Evolutionary conservation across 2,329 filamentous ascomycete genomes (phyloP).

Genomic region (Arachnopeziza araneosa): DNA sequence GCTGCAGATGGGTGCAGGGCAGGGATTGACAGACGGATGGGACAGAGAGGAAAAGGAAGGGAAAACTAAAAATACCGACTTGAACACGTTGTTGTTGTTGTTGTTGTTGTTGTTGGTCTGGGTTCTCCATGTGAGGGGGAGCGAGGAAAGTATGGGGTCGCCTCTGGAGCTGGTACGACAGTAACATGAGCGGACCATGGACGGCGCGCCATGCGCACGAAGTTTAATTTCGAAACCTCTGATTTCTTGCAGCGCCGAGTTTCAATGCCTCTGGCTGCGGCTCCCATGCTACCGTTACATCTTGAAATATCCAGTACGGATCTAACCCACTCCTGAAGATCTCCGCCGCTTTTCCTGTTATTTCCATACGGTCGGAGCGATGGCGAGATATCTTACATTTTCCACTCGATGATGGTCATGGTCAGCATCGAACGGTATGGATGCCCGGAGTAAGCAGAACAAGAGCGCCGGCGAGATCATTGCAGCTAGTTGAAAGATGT

Average conservation of each 20-base stretch:
- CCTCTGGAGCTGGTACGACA: neutral
- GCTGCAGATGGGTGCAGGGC: neutral
- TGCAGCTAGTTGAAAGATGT: neutral
- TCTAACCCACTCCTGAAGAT: neutral
- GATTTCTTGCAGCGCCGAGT: neutral
- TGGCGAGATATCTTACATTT: too few species aligned
- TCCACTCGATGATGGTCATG: too few species aligned
- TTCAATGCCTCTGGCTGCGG: neutral
- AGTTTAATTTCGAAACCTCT: neutral
- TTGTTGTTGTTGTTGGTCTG: neutral
- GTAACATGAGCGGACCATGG: neutral
- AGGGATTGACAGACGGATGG: too few species aligned
- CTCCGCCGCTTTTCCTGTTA: neutral
- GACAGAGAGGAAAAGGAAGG: neutral
- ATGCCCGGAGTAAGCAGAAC: too few species aligned
- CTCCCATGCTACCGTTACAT: neutral
- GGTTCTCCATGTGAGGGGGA: neutral
- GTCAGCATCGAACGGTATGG: too few species aligned
- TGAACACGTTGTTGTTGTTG: neutral
- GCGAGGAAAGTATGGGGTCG: neutral
- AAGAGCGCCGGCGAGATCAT: too few species aligned
- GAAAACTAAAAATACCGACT: neutral
- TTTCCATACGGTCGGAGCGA: neutral
- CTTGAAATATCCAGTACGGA: neutral
- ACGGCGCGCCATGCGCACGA: neutral